These are phyloP conservation scores for Ustilago hordei DNA, from an alignment of 1,284 basidiomycete species.

Conservation along the genomic window DNA sequence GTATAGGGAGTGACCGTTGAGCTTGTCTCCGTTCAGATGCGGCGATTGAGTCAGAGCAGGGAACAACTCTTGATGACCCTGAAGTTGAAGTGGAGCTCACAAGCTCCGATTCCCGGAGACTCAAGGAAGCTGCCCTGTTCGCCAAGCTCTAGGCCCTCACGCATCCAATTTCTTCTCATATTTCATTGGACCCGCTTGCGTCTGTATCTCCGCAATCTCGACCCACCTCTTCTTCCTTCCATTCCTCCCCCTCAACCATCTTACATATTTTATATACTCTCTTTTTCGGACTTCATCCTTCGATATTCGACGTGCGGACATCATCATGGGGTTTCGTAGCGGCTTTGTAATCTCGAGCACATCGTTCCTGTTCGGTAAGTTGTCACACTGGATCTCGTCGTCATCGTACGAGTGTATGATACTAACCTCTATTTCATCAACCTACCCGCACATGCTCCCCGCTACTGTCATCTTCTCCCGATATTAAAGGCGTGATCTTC, in stretches of 20 bases:
- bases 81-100: slow-evolving; percentile 5
- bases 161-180: slow-evolving; percentile 6
- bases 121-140: background rate
- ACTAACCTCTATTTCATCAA: background rate
- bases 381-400: background rate
- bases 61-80: background rate
- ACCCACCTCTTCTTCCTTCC: background rate
- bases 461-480: background rate
- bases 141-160: slow-evolving; percentile 4
- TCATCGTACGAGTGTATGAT: background rate
- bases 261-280: background rate
- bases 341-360: slow-evolving; percentile 65
- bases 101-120: background rate
- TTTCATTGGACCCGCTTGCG: slow-evolving; percentile 6
- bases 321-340: slow-evolving; percentile 69
- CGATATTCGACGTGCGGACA: no score
- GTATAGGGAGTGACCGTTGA: background rate
- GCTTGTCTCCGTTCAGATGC: no score
- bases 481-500: slow-evolving; percentile 58
- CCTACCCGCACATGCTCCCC: background rate
- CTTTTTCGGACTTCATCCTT: background rate
- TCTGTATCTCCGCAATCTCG: slow-evolving; percentile 1
- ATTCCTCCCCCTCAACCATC: background rate
- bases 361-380: slow-evolving; percentile 62
- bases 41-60: background rate